Evolutionary conservation across 2,329 filamentous ascomycete genomes (phyloP).

Genomic region (Aspergillus tubingensis): DNA sequence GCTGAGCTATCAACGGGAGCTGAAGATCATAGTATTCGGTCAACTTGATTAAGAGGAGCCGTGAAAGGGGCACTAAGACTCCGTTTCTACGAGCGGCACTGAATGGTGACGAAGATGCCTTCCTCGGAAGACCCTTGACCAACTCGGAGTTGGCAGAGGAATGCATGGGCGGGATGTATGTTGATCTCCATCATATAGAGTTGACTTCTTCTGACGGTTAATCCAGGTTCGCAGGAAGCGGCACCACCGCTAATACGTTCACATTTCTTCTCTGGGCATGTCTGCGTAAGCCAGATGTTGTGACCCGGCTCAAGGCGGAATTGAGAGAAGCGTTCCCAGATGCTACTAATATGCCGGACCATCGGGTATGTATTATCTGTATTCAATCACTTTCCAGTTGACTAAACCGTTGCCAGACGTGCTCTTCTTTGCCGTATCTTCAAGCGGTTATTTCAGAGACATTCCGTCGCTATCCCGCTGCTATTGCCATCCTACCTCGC

Average conservation of each 20-base stretch:
- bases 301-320: neutral
- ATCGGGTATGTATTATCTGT: neutral
- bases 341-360: neutral
- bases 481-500: neutral
- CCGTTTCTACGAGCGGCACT: neutral
- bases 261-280: neutral
- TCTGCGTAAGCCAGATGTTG: neutral
- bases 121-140: neutral
- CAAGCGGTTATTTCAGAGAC: slow-evolving; percentile 3
- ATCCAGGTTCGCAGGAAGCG: neutral
- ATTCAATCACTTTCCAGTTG: no score
- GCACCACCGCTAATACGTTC: neutral
- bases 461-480: neutral
- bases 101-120: neutral
- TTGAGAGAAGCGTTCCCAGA: slow-evolving; percentile 1
- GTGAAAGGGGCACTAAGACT: neutral
- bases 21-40: neutral
- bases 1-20: neutral
- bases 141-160: slow-evolving; percentile 1
- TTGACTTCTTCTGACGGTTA: neutral
- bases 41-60: neutral
- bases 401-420: neutral
- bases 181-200: neutral
- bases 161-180: slow-evolving; percentile 4
- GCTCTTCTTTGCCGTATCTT: neutral